Conservation (phyloP, 148 eudicot species). For the Fagopyrum tataricum region DNA sequence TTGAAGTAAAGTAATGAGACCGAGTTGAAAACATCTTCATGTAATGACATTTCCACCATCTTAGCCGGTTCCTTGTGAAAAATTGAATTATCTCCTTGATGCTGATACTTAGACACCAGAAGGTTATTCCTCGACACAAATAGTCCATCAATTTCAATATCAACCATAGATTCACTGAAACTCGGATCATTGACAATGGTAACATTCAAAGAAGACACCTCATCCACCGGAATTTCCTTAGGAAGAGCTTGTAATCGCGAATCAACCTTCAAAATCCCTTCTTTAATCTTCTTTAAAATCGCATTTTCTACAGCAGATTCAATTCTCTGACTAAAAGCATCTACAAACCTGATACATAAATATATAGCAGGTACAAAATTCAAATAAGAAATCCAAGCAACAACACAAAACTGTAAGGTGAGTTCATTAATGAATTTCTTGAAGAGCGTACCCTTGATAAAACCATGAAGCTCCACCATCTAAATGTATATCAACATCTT, state of each 20-base stretch:
- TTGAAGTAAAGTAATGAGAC: conserved; percentile 55
- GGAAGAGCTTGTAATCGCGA: conserved; percentile 62
- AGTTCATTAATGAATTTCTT: neutral
- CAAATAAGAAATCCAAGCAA: neutral
- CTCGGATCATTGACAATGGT: conserved; percentile 58
- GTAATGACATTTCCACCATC: conserved; percentile 69
- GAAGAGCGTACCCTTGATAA: conserved; percentile 72
- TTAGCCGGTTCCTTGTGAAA: conserved; percentile 28
- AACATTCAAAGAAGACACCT: conserved; percentile 54
- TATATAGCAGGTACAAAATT: neutral
- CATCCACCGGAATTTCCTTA: conserved; percentile 44
- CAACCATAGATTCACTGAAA: conserved; percentile 39
- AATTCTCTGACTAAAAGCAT: conserved; percentile 61
- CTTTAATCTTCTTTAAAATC: conserved; percentile 49
- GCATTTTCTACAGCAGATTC: conserved; percentile 65
- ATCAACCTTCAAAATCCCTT: conserved; percentile 44
- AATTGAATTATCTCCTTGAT: conserved; percentile 2
- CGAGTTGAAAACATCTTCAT: conserved; percentile 76
- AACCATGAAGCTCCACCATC: conserved; percentile 98
- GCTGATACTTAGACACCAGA: conserved; percentile 19
- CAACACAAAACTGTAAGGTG: neutral
- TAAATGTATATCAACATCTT: conserved; percentile 50
- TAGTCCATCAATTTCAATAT: conserved; percentile 54
- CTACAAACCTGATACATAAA: conserved; percentile 49
- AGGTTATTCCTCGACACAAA: conserved; percentile 31